Evolutionary conservation across 768 basidiomycete species (phyloP), one percentile per base, ranked within the genome.

Genomic region (Trametes cinnabarina): DNA sequence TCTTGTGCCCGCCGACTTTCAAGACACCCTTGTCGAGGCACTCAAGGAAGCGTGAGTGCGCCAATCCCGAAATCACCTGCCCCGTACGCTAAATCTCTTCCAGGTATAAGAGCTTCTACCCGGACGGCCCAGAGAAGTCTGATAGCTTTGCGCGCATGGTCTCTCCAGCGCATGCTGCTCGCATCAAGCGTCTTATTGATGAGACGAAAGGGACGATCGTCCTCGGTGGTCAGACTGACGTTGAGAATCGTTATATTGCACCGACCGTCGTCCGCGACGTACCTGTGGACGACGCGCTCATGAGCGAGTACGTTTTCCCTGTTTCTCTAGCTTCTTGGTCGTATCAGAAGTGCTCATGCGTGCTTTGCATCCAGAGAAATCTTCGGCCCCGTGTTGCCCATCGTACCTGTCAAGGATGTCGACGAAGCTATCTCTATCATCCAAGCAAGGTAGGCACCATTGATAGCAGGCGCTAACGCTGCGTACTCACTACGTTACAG

Each of bases 361-460:
- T 1, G 19, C 11, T 12, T 10, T 32, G n/a, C 4, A 17, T 19
- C n/a, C 61, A 92, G 90, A 58, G 93, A 94, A 66, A 78, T 94
- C 41, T 94, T 95, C 63, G 93, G 92, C 0, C 92, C 93, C 8
- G 63, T 95, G 10, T 73, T 95, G 22, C 87, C 90, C 3, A 77
- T 95, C 39, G 73, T 94, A 0, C 81, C 86, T 0, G 84, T 93
- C 23, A 81, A 86, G n/a, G 68, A 79, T 53, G 51, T 90, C 7
- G 88, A 92, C 32, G 85, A 82, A 37, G 92, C 86, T 3, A 84
- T 93, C 57, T 78, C 81, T 11, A 85, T 84, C 55, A 79, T 93
- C 51, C 87, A 87, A 63, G 70, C 71, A 15, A 77, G 76, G 88
- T 84, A 49, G 22, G 77, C 72, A 30, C 14, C 39, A 1, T 44